These are phyloP conservation scores for Pichia heedii DNA, from an alignment of 805 yeast species.

Conservation along the genomic window DNA sequence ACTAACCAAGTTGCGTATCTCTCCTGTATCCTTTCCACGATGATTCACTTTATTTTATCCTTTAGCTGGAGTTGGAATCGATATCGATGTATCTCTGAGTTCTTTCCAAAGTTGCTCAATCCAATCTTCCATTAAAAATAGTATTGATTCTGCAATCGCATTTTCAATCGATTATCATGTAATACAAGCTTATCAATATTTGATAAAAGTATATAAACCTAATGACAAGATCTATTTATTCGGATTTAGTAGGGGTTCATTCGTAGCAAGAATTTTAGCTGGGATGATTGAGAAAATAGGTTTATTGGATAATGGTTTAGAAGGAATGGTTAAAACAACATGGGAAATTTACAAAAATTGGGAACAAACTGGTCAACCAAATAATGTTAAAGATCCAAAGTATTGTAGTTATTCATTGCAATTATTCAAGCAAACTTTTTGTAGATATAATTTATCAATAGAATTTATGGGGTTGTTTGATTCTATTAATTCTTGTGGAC, in stretches of 20 bases:
- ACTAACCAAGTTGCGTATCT: too few relatives aligned
- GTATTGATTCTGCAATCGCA: constrained; percentile 34
- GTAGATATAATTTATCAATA: constrained; percentile 33
- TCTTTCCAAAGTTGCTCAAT: constrained; percentile 6
- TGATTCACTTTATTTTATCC: background rate
- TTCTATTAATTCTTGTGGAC: constrained; percentile 59
- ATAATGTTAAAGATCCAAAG: constrained; percentile 18
- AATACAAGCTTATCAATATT: constrained; percentile 44
- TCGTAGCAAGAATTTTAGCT: constrained; percentile 52
- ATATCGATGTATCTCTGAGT: constrained; percentile 33
- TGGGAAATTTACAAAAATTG: constrained; percentile 56
- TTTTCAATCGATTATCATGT: constrained; percentile 48
- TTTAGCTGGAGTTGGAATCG: constrained; percentile 51
- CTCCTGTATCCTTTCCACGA: background rate
- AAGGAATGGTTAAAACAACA: constrained; percentile 47
- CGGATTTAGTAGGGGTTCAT: constrained; percentile 60
- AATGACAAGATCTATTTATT: constrained; percentile 48
- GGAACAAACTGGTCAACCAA: constrained; percentile 53
- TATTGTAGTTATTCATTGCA: constrained; percentile 38
- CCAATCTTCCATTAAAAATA: constrained; percentile 6
- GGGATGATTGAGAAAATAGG: constrained; percentile 65
- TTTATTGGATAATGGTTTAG: constrained; percentile 44
- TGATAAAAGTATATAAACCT: constrained; percentile 37
- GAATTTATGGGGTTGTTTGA: constrained; percentile 64
- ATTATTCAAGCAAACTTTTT: constrained; percentile 48